A percentile compares a stretch with the other conserved stretches of the same genome.
phyloP scores from a whole-genome alignment of 306 rosid genomes.

The Cucumis melo region DNA sequence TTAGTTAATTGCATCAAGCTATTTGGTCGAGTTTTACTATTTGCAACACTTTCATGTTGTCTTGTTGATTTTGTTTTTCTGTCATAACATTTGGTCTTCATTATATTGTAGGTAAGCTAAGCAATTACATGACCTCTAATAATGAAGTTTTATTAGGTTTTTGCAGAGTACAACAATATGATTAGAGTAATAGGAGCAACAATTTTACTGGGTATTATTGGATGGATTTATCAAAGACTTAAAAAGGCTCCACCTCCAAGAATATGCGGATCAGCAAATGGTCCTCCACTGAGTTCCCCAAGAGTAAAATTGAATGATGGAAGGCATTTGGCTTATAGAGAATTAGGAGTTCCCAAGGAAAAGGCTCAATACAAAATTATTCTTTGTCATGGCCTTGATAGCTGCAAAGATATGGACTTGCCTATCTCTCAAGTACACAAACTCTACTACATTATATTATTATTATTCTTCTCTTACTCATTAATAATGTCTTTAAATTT shows the following conservation, averaged over 20 bases:
- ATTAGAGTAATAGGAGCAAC: slow-evolving; percentile 7
- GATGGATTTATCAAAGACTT: slow-evolving; percentile 33
- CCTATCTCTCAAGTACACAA: slow-evolving; percentile 39
- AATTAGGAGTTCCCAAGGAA: slow-evolving; percentile 54
- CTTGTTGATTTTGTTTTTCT: too few relatives aligned
- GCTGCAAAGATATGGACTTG: slow-evolving; percentile 37
- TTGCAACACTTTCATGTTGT: too few relatives aligned
- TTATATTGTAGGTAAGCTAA: neutral
- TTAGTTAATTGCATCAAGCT: too few relatives aligned
- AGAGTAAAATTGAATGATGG: slow-evolving; percentile 62
- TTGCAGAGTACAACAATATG: neutral
- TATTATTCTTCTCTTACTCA: neutral
- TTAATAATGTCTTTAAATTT: neutral
- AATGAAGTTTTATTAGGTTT: neutral
- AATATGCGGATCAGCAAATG: slow-evolving; percentile 44
- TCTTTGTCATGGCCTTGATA: slow-evolving; percentile 37
- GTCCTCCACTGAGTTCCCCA: slow-evolving; percentile 49
- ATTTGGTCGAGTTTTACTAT: too few relatives aligned
- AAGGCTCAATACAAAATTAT: slow-evolving; percentile 56
- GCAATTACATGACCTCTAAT: neutral
- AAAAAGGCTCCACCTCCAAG: slow-evolving; percentile 43
- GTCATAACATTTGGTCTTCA: too few relatives aligned
- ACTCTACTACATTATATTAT: neutral
- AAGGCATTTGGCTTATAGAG: slow-evolving; percentile 66
- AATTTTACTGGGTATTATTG: slow-evolving; percentile 26